phyloP scores from a whole-genome alignment of 148 eudicot species.

The Rhododendron ferrugineum region DNA sequence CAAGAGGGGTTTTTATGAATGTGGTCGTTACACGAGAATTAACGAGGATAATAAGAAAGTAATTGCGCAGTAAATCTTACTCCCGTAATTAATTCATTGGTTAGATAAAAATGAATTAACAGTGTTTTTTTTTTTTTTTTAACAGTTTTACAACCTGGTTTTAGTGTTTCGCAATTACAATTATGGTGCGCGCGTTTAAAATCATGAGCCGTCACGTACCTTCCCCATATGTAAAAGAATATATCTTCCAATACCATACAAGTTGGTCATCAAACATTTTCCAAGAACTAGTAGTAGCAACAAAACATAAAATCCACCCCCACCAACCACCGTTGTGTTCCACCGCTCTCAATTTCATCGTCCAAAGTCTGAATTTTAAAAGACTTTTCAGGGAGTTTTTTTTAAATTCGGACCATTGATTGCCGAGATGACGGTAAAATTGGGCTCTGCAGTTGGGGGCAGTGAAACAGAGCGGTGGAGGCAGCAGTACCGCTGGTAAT shows the following conservation, averaged over 20 bases:
- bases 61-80: background rate
- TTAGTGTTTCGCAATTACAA: background rate
- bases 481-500: too few relatives aligned
- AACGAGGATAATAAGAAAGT: background rate
- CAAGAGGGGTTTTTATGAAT: background rate
- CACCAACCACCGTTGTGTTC: too few relatives aligned
- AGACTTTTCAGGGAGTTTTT: too few relatives aligned
- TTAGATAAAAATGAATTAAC: background rate
- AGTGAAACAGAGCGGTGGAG: too few relatives aligned
- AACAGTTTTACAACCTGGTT: conserved; percentile 1
- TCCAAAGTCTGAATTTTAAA: too few relatives aligned
- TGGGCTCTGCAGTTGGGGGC: too few relatives aligned
- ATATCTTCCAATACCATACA: too few relatives aligned
- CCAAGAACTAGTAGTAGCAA: too few relatives aligned
- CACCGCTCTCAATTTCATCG: too few relatives aligned
- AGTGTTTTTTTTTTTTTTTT: background rate
- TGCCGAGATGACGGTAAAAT: too few relatives aligned
- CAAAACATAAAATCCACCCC: too few relatives aligned
- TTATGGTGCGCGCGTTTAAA: background rate
- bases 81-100: background rate
- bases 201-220: background rate
- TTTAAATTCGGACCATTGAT: too few relatives aligned
- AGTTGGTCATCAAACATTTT: background rate
- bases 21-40: conserved; percentile 5
- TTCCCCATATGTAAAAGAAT: background rate